Evolutionary conservation across 1,284 basidiomycete genomes (phyloP), one percentile per base, ranked within the genome.

Genomic region (Sporisorium graminicola): DNA sequence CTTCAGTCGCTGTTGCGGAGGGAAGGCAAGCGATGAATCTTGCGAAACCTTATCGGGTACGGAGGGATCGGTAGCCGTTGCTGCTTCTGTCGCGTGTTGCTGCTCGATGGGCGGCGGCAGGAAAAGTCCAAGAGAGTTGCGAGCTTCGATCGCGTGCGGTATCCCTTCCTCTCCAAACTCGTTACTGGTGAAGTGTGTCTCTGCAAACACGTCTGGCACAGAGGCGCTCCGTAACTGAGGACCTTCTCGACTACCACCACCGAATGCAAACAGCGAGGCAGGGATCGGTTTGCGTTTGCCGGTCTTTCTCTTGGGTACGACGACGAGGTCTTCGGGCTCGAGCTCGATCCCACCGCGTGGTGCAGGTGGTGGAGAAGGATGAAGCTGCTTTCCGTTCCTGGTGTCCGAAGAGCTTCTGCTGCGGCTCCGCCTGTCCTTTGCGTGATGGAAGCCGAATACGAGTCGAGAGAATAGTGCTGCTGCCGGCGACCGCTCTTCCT

Each of bases 261-360:
- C n/a, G 16, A 9, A 43, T 2, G 51, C 13, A 5, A 69, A 59
- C 4, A 70, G 62, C 12, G 47, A 65, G 13, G 33, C 3, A 0
- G 68, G 68, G 49, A 70, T 70, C 5, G 68, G 68, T 20, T 70
- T 70, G 9, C 68, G 61, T 18, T 33, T 51, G 29, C 49, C 22
- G 29, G 18, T 22, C 18, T 58, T 70, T 12, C 16, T 40, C 16
- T 43, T 53, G 1, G 60, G 31, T 8, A 31, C 29, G 10, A 58
- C 43, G 3, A 31, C 1, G 5, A 33, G 35, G 13, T 50, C 58
- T 60, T 49, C 52, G 2, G 22, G 43, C 22, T 57, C 43, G 16
- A 42, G 26, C 14, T 20, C 9, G 26, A 27, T 29, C 13, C 12
- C 40, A 40, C 27, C 49, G 20, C 49, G 29, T 26, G 35, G 6